phyloP scores from a whole-genome alignment of 345 rosid species.

The Aurinia saxatilis region DNA sequence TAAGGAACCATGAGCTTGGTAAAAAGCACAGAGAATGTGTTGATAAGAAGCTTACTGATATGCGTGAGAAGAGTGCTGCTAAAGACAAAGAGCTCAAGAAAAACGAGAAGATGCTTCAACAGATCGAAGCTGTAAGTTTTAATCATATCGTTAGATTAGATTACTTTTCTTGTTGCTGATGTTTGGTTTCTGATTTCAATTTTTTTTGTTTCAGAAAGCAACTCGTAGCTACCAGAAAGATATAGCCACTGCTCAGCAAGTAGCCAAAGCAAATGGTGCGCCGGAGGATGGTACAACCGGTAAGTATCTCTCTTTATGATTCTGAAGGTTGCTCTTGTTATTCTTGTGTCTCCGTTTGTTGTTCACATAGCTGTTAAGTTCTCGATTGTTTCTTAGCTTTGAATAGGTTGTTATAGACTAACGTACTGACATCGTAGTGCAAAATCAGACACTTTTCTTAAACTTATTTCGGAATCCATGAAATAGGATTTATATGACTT shows the following conservation, averaged over 20 bases:
- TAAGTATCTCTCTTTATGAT: conserved; percentile 33
- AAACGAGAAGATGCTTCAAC: conserved; percentile 63
- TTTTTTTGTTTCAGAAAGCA: conserved; percentile 60
- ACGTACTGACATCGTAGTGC: not conserved
- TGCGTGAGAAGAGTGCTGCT: conserved; percentile 71
- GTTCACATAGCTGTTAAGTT: not conserved
- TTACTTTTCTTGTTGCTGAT: not conserved
- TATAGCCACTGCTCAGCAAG: conserved; percentile 49
- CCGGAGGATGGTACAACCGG: conserved; percentile 47
- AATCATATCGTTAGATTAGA: not conserved
- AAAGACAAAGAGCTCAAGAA: conserved; percentile 79
- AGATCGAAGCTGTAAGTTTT: conserved; percentile 78
- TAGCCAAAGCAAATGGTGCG: conserved; percentile 51
- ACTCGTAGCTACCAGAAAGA: conserved; percentile 93
- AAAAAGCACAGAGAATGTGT: conserved; percentile 72
- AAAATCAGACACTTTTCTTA: too few relatives aligned
- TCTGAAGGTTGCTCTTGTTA: not conserved
- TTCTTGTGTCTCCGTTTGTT: not conserved
- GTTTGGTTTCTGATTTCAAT: not conserved
- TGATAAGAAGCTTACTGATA: conserved; percentile 54
- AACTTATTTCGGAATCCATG: too few relatives aligned
- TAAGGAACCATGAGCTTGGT: conserved; percentile 95
- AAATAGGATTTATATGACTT: not conserved
- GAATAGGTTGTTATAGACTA: not conserved
- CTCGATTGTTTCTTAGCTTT: not conserved